A percentile compares a stretch with the other conserved stretches of the same genome.
Conservation (phyloP, 805 yeast genomes). For the Saturnispora kantuleensis region DNA sequence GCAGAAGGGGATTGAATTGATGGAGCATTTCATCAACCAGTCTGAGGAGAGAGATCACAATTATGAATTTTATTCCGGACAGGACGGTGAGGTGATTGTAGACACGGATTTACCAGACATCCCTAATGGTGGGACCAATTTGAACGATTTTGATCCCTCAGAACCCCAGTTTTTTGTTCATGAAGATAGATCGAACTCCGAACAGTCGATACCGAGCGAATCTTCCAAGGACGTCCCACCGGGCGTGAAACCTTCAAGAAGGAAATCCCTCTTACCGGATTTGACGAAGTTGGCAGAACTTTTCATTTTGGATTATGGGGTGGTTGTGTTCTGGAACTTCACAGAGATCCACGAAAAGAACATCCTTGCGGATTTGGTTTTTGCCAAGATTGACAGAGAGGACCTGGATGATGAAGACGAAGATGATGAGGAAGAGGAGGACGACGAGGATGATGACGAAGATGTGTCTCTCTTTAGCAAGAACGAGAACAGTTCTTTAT, state of each 20-base stretch:
- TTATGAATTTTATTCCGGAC: conserved; percentile 82
- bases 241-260: conserved; percentile 1
- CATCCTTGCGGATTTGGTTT: conserved; percentile 82
- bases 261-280: conserved; percentile 28
- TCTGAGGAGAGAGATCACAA: conserved; percentile 87
- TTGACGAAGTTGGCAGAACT: conserved; percentile 69
- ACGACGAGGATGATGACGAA: conserved; percentile 16
- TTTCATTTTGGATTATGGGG: conserved; percentile 86
- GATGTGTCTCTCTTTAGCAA: conserved; percentile 2
- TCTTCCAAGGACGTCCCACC: conserved; percentile 4
- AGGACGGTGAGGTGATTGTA: conserved; percentile 34
- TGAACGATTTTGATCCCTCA: conserved; percentile 69
- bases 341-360: conserved; percentile 89
- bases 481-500: conserved; percentile 1
- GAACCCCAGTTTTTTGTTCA: conserved; percentile 83
- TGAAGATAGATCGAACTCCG: conserved; percentile 6
- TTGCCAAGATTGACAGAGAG: conserved; percentile 37
- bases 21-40: conserved; percentile 71
- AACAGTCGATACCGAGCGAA: background rate
- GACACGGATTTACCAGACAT: conserved; percentile 16
- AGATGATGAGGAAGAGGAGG: conserved; percentile 27
- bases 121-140: conserved; percentile 12
- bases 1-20: conserved; percentile 33
- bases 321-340: conserved; percentile 97
- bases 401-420: conserved; percentile 38